Evolutionary conservation across 1,284 basidiomycete genomes (phyloP).

Genomic region (Cutaneotrichosporon dermatis): DNA sequence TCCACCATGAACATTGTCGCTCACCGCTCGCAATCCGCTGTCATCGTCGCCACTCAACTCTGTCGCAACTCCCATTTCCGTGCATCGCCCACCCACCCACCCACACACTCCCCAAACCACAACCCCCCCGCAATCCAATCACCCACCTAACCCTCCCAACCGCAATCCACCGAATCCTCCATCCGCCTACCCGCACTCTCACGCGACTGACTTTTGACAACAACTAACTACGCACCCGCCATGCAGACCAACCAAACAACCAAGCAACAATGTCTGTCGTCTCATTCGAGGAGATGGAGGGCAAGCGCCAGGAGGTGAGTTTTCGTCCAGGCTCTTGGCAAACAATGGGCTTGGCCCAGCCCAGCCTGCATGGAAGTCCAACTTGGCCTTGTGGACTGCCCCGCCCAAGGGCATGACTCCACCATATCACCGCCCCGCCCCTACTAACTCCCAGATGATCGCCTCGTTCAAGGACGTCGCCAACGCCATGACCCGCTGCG

Average conservation of each 20-base stretch:
- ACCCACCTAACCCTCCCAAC: neutral
- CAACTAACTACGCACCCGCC: neutral
- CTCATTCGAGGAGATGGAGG: slow-evolving; percentile 46
- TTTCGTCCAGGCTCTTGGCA: neutral
- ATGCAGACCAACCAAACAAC: slow-evolving; percentile 2
- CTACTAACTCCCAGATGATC: slow-evolving; percentile 41
- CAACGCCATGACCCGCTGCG: slow-evolving; percentile 45
- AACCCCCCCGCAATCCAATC: neutral
- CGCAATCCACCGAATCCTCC: neutral
- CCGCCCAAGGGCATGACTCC: no score
- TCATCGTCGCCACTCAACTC: no score
- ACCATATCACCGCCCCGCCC: neutral
- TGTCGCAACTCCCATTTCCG: no score
- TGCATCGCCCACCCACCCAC: no score
- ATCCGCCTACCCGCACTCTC: neutral
- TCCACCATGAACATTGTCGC: no score
- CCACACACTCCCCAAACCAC: no score
- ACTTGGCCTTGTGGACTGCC: neutral
- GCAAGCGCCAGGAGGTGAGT: slow-evolving; percentile 45
- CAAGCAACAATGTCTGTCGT: slow-evolving; percentile 11
- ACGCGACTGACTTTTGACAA: neutral
- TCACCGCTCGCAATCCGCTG: no score
- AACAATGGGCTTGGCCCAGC: neutral
- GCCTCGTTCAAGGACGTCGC: slow-evolving; percentile 46
- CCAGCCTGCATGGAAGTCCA: neutral